A percentile compares a stretch with the other conserved stretches of the same genome.
Evolutionary conservation across 2,329 filamentous ascomycete species (phyloP).

Genomic region (Herpotrichia juniperi): DNA sequence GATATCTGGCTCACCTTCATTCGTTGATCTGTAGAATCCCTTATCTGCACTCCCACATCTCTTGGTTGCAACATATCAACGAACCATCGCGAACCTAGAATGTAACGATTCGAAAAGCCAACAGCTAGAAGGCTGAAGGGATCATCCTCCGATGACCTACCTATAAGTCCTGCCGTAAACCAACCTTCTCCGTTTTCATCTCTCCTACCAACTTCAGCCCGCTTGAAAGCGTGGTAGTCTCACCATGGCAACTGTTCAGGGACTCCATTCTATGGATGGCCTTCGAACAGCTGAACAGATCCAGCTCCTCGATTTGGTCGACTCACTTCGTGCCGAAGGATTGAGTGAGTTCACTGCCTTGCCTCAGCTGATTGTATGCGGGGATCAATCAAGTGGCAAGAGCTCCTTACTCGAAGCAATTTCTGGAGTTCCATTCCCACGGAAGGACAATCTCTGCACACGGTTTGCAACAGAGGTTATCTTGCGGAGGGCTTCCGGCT

Average conservation of each 20-base stretch:
- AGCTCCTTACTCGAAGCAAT: slow-evolving; percentile 68
- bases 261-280: slow-evolving; percentile 3
- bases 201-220: background rate
- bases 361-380: slow-evolving; percentile 15
- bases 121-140: background rate
- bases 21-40: slow-evolving; percentile 4
- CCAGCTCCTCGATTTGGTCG: slow-evolving; percentile 8
- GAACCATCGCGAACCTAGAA: background rate
- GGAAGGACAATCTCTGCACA: slow-evolving; percentile 61
- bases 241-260: slow-evolving; percentile 4
- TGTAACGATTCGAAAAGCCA: background rate
- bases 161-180: background rate
- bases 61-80: slow-evolving; percentile 1
- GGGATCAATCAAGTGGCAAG: slow-evolving; percentile 64
- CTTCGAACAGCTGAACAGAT: slow-evolving; percentile 5
- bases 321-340: slow-evolving; percentile 8
- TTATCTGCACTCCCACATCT: slow-evolving; percentile 8
- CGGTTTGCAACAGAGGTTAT: slow-evolving; percentile 65
- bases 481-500: slow-evolving; percentile 44
- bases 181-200: background rate
- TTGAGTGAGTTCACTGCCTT: slow-evolving; percentile 3
- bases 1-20: background rate
- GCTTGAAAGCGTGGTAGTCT: slow-evolving; percentile 1
- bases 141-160: background rate
- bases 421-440: slow-evolving; percentile 62